phyloP scores from a whole-genome alignment of 306 rosid genomes.

The Inga laurina region DNA sequence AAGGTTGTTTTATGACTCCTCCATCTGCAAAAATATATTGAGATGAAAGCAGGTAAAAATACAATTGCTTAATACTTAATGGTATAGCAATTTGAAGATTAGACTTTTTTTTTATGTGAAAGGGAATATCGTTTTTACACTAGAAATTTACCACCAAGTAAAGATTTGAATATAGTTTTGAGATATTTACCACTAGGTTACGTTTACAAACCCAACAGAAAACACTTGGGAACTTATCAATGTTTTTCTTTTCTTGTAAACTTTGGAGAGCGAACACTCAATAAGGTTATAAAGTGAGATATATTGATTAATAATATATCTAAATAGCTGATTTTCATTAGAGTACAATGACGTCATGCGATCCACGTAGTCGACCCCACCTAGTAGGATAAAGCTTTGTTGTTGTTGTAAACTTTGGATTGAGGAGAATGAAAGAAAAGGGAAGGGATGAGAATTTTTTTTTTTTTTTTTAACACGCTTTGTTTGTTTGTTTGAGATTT shows the following conservation, averaged over 20 bases:
- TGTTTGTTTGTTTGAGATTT: background rate
- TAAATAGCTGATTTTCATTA: too few species aligned
- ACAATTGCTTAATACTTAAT: slow-evolving; percentile 2
- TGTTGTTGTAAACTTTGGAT: background rate
- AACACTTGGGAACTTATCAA: background rate
- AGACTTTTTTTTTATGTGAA: background rate
- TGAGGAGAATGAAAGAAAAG: background rate
- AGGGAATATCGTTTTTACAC: background rate
- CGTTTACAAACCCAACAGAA: background rate
- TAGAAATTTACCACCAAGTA: background rate
- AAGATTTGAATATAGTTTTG: background rate
- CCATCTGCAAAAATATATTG: slow-evolving; percentile 54
- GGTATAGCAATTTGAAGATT: background rate
- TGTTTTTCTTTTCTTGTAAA: background rate
- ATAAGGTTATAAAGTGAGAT: too few species aligned
- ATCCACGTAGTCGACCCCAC: too few species aligned
- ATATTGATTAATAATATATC: too few species aligned
- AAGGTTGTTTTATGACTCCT: slow-evolving; percentile 49
- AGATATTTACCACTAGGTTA: background rate
- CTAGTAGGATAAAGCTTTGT: too few species aligned
- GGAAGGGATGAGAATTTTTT: background rate
- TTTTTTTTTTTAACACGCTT: background rate
- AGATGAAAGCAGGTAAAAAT: slow-evolving; percentile 69
- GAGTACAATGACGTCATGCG: too few species aligned
- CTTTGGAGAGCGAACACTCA: too few species aligned